Base-by-base conservation (phyloP, 257 asterid genomes). In the Solanum appendiculatum region DNA sequence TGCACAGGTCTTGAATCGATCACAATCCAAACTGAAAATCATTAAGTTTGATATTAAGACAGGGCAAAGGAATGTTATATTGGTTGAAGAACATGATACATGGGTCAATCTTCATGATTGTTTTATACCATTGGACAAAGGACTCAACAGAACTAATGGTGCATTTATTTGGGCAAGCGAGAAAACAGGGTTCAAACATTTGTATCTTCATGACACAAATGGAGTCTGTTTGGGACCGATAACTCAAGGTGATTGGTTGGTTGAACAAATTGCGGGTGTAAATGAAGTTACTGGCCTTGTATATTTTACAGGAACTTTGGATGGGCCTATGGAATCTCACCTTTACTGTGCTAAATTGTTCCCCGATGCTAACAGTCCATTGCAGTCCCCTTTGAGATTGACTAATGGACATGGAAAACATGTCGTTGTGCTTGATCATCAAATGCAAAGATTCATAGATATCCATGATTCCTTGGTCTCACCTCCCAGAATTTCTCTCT, bases 81-180 rank as follows among this genome's bases (percentile, higher is more conserved):
- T 95, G 92, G 93, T 90, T 88, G 99, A 96, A 91, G 93, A 93
- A 89, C 91, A 90, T 56, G 97, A 92, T 77, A 94, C 96, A 21
- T 96, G 99, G 99, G 89, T 96, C 89, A 94, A 91, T 91, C 88
- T 96, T 87, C 99, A 96, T 58, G 99, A 96, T 87, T 96, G 95
- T 92, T 96, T 96, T 90, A 92, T 96, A 75, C 94, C 98, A 80
- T 82, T 96, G 86, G 98, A 94, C 86, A 93, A 87, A 88, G 86
- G 94, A 86, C 95, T 93, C 15, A 84, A 90, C 78, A 91, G 87
- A 87, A 85, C 91, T 33, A 92, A 90, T 12, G 94, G 94, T 18
- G 98, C 98, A 8, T 96, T 96, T 91, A 91, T 95, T 85, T 96
- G 99, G 99, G 97, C 98, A 1, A 94, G 99, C 54, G 99, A 96